A percentile compares a stretch with the other conserved stretches of the same genome.
Conservation (phyloP, 257 asterid species). For the Penstemon newberryi region DNA sequence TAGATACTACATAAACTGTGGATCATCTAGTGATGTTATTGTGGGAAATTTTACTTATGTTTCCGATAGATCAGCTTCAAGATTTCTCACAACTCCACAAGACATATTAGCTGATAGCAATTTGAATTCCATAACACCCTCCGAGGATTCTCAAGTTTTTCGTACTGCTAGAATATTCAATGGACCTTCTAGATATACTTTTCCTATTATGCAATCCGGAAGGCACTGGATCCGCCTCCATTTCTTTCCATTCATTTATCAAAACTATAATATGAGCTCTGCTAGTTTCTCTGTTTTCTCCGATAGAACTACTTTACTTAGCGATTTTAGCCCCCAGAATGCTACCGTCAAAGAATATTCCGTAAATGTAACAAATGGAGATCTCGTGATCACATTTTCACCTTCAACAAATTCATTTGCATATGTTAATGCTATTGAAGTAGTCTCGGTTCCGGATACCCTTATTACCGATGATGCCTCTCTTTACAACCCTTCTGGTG, state of each 20-base stretch:
- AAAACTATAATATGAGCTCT: slow-evolving; percentile 46
- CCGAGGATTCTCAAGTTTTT: slow-evolving; percentile 45
- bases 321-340: slow-evolving; percentile 48
- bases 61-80: slow-evolving; percentile 59
- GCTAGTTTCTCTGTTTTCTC: slow-evolving; percentile 63
- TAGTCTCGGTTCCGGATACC: slow-evolving; percentile 59
- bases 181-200: slow-evolving; percentile 52
- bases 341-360: slow-evolving; percentile 54
- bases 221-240: slow-evolving; percentile 71
- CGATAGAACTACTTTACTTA: slow-evolving; percentile 42
- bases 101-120: slow-evolving; percentile 52
- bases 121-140: slow-evolving; percentile 40
- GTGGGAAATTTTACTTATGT: slow-evolving; percentile 52
- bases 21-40: slow-evolving; percentile 48
- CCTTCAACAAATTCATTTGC: slow-evolving; percentile 61
- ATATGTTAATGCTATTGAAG: slow-evolving; percentile 65
- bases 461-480: slow-evolving; percentile 62
- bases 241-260: slow-evolving; percentile 47
- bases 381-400: slow-evolving; percentile 47
- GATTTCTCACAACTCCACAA: slow-evolving; percentile 46
- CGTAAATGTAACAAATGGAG: slow-evolving; percentile 43
- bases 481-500: slow-evolving; percentile 39
- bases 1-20: slow-evolving; percentile 55
- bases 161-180: slow-evolving; percentile 61
- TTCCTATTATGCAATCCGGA: slow-evolving; percentile 49